Evolutionary conservation across 164 flowering plant genomes (phyloP).

Genomic region (Pachysandra terminalis): DNA sequence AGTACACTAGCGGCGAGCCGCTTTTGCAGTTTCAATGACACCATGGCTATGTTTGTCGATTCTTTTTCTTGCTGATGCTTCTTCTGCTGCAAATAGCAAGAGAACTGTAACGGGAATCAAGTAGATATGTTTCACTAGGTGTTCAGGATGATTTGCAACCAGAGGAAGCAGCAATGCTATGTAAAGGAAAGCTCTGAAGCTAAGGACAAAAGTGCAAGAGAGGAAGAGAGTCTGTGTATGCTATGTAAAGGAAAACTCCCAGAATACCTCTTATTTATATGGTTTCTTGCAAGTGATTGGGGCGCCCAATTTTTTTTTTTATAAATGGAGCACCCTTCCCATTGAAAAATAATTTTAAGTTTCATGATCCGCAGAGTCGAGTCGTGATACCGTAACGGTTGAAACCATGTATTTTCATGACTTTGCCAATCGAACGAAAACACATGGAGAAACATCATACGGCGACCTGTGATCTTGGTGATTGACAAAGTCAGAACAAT

Average conservation of each 20-base stretch:
- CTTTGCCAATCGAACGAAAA: no score
- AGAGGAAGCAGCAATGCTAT: not conserved
- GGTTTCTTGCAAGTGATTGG: not conserved
- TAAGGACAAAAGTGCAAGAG: not conserved
- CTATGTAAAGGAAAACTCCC: no score
- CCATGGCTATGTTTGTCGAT: conserved; percentile 16
- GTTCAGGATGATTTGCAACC: no score
- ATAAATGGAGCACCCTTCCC: not conserved
- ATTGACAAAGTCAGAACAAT: no score
- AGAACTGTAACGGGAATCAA: not conserved
- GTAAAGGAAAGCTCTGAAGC: not conserved
- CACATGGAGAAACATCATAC: no score
- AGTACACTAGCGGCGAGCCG: conserved; percentile 34
- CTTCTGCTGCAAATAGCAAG: not conserved
- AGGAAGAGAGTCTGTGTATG: not conserved
- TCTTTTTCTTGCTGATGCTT: not conserved
- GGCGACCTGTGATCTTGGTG: no score
- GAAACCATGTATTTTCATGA: no score
- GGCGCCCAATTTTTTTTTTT: not conserved
- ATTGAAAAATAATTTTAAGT: no score
- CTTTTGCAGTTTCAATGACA: conserved; percentile 38
- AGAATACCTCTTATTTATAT: not conserved
- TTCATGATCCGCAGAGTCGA: no score
- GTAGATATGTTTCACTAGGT: not conserved
- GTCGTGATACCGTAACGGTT: no score